Evolutionary conservation across 2,329 filamentous ascomycete species (phyloP), one percentile per base, ranked within the genome.

Genomic region (Pseudogymnoascus sp.): DNA sequence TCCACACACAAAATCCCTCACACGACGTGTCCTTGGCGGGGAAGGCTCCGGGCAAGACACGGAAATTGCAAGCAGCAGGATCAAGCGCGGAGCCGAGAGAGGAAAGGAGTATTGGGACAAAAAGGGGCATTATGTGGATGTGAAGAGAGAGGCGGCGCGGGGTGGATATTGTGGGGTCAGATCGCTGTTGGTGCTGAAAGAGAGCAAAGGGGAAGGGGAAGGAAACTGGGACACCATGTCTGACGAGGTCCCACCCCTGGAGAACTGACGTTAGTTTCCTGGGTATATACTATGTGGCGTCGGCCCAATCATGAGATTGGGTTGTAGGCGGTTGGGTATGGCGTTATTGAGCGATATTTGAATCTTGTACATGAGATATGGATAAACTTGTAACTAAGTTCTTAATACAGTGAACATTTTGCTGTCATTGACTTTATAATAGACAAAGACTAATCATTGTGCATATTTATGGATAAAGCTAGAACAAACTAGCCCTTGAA

Each of bases 111-210:
- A 67, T 18, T 71, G 69, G 70, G 59, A 50, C 1, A 64, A 47
- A 6, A 65, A 68, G 12, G 73, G 74, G 1, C 72, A 71, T 60
- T 80, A 77, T 73, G 68, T 73, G 59, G 67, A 79, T 35, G 74
- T 75, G 6, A 69, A 76, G 38, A 73, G 80, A 22, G 73, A 69
- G 3, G 81, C 78, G 1, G 73, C 75, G 57, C 79, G 77, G 25
- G 82, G 81, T 28, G 75, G 81, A 62, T 84, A 81, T 68, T 86
- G 83, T 68, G 81, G 80, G 6, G 75, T 78, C 3, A 73, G 80
- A 28, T 78, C 80, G 66, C 74, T 85, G 69, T 76, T 79, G n/a
- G 74, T 80, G 5, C 71, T 80, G 60, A 74, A 74, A 50, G 64
- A 71, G 61, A 73, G 66, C 15, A 68, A 68, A 61, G 64, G 63